These are phyloP conservation scores for Cercospora sesami DNA, from an alignment of 2,329 filamentous ascomycete genomes.

Conservation along the genomic window DNA sequence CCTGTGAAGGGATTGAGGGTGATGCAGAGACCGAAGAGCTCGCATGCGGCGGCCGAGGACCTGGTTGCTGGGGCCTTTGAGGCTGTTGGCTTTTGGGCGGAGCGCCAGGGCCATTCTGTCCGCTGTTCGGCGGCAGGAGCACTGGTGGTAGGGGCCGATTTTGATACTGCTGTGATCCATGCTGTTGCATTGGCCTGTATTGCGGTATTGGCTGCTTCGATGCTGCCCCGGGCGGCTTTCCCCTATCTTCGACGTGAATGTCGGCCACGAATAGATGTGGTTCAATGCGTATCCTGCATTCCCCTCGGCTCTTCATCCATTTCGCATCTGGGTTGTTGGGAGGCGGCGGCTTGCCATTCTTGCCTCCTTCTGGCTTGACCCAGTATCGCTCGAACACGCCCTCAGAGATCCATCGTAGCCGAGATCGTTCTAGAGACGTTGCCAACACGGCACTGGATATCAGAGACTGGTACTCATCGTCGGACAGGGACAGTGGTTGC, in stretches of 20 bases:
- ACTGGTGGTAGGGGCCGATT: conserved; percentile 25
- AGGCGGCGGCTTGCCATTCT: conserved; percentile 58
- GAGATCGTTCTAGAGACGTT: conserved; percentile 72
- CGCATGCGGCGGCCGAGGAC: conserved; percentile 7
- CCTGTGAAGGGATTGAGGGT: conserved; percentile 22
- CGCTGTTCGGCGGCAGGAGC: conserved; percentile 4
- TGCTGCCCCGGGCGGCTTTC: conserved; percentile 46
- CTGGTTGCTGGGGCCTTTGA: conserved; percentile 12
- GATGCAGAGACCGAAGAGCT: conserved; percentile 5
- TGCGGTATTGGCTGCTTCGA: conserved; percentile 21
- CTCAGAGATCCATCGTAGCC: conserved; percentile 69
- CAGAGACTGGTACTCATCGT: conserved; percentile 70
- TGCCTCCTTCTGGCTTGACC: conserved; percentile 70
- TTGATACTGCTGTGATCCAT: conserved; percentile 27
- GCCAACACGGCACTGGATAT: conserved; percentile 73
- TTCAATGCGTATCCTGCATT: conserved; percentile 72
- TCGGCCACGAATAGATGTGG: conserved; percentile 77
- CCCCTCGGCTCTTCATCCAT: conserved; percentile 60
- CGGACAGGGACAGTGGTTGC: conserved; percentile 63
- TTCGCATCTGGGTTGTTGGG: conserved; percentile 39
- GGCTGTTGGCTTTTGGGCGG: conserved; percentile 15
- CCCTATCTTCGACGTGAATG: conserved; percentile 70
- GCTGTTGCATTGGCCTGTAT: conserved; percentile 24
- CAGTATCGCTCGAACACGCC: conserved; percentile 73
- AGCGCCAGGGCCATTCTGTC: background rate